Evolutionary conservation across 495 filamentous ascomycete genomes (phyloP).

Genomic region (Lasiosphaeria hispida): DNA sequence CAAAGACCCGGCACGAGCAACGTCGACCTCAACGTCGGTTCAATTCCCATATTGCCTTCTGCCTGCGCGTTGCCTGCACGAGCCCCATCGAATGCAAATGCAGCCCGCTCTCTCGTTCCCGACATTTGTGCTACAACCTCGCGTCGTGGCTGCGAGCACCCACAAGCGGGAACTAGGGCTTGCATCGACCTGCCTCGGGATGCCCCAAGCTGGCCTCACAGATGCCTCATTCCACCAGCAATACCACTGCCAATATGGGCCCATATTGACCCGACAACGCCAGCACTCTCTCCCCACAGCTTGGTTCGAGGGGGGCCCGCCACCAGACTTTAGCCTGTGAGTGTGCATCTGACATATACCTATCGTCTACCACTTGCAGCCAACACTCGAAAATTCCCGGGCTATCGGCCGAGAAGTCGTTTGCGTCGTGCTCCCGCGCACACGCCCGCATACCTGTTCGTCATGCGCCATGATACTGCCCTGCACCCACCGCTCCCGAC

Average conservation of each 20-base stretch:
- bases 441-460: neutral
- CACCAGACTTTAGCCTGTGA: conserved; percentile 26
- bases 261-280: conserved; percentile 20
- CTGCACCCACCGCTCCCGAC: conserved; percentile 22
- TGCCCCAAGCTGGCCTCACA: no score
- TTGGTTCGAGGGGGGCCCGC: conserved; percentile 16
- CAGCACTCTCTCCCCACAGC: conserved; percentile 15
- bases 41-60: no score
- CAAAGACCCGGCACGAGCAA: no score
- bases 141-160: neutral
- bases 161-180: no score
- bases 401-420: conserved; percentile 23
- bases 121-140: conserved; percentile 16
- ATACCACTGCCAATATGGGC: conserved; percentile 7
- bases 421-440: conserved; percentile 18
- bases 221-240: neutral
- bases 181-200: no score
- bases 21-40: no score
- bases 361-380: conserved; percentile 13
- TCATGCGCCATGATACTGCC: neutral
- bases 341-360: conserved; percentile 16
- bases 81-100: neutral
- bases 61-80: no score
- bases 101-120: conserved; percentile 19
- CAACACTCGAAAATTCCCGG: conserved; percentile 19